Base-by-base conservation (phyloP, 2,329 filamentous ascomycete species). In the Pseudogymnoascus sp. region DNA sequence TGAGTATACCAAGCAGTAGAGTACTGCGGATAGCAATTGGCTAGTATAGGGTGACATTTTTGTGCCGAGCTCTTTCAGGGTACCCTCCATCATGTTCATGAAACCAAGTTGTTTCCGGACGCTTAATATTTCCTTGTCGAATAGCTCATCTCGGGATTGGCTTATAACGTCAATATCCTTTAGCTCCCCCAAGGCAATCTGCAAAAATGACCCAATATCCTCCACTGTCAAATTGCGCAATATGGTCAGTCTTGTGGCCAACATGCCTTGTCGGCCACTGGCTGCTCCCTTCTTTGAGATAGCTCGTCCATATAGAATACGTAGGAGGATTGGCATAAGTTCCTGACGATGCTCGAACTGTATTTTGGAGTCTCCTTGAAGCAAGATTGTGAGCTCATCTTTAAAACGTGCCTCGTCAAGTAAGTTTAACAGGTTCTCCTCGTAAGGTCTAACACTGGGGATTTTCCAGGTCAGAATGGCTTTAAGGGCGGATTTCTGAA, bases 401-500 rank as follows among this genome's bases (percentile, higher is more conserved):
- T 92, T 91, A 76, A 97, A 96, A 59, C 90, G 84, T 23, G 90
- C 87, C 66, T 97, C 94, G 67, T 99, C 94, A 7, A 97, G 82
- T 1, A 99, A 80, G 68, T 91, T 92, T 65, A 91, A 82, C 23
- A 99, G 76, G 68, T 92, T 91, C 68, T 97, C 92, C 69, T 92
- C 85, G 71, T 97, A 96, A 0, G 86, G 81, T 64, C 82, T 82
- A 59, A 99, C 80, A 7, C 82, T 85, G 2, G 87, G 81, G 63
- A 89, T 84, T 73, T 96, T 97, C 93, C 94, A 99, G 0, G 91
- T 85, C 61, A 97, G 80, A 6, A 99, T 83, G 7, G 89, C 90
- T 73, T 92, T 92, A 37, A 99, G 80, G 0, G 92, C 87, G 52
- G 88, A 84, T 67, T 89, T 93, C 73, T 99, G 94, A 14, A 96